Conservation (phyloP, 352 stramenopile genomes). For the Globisporangium apiculatum region DNA sequence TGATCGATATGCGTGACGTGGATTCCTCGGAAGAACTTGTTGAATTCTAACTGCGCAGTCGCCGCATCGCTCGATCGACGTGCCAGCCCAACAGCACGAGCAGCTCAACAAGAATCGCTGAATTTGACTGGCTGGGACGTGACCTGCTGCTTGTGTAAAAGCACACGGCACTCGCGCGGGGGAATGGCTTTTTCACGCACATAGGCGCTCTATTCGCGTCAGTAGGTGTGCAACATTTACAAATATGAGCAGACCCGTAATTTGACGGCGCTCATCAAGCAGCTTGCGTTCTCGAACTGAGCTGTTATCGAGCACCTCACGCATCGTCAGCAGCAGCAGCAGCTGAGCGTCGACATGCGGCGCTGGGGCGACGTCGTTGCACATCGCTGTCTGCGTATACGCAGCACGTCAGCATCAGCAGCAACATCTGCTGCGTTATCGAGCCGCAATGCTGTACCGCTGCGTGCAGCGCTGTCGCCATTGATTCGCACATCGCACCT, state of each 20-base stretch:
- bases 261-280: no score
- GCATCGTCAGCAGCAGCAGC: no score
- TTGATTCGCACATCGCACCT: no score
- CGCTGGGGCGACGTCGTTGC: conserved; percentile 5
- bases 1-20: conserved; percentile 38
- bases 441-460: not conserved
- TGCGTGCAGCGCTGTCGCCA: not conserved
- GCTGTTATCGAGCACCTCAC: no score
- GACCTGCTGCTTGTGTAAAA: not conserved
- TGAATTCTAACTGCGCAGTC: conserved; percentile 16
- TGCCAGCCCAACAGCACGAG: no score
- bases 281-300: no score
- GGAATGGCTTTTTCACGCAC: not conserved
- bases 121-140: conserved; percentile 39
- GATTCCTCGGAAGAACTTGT: conserved; percentile 56
- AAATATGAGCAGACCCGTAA: no score
- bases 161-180: not conserved
- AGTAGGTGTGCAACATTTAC: not conserved
- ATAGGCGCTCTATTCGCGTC: not conserved
- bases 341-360: conserved; percentile 1
- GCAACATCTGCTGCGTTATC: not conserved
- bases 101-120: no score
- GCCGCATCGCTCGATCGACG: not conserved
- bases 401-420: not conserved
- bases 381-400: not conserved